phyloP scores from a whole-genome alignment of 78 protist species.

The Dictyostelium discoideum region dicty_2.7 NC_007090.3:2368501-2369000 shows the following conservation, averaged over 20 bases:
- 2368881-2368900: background rate
- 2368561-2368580: background rate
- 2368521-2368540: background rate
- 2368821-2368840: conserved; percentile 6
- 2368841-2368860: background rate
- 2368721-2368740: background rate
- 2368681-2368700: background rate
- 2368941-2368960: background rate
- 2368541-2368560: background rate
- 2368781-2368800: background rate
- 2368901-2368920: background rate
- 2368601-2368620: background rate
- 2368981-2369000: too few relatives aligned
- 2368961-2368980: background rate
- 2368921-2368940: background rate
- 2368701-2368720: background rate
- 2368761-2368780: background rate
- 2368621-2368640: background rate
- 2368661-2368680: background rate
- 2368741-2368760: background rate
- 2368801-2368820: background rate
- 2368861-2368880: background rate
- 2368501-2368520: background rate
- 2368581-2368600: background rate
- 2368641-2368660: conserved; percentile 10